These are phyloP conservation scores for Priceomyces castillae DNA, from an alignment of 805 yeast genomes.

Conservation along the genomic window DNA sequence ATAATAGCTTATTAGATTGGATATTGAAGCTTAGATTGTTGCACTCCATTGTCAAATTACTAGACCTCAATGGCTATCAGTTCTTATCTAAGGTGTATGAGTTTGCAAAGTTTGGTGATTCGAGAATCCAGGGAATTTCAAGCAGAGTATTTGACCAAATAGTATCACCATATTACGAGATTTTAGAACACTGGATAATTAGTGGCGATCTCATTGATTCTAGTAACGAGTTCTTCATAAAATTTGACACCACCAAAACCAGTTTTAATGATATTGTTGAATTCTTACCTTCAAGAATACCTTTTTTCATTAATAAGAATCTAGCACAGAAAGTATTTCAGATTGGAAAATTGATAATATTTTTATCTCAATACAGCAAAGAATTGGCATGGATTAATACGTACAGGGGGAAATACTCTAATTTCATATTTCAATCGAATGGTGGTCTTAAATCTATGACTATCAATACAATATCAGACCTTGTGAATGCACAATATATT, in stretches of 20 bases:
- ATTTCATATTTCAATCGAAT: conserved; percentile 26
- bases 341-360: conserved; percentile 71
- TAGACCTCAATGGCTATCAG: conserved; percentile 44
- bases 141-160: conserved; percentile 42
- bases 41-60: conserved; percentile 38
- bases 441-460: conserved; percentile 33
- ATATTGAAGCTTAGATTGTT: conserved; percentile 59
- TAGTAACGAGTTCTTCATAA: conserved; percentile 61
- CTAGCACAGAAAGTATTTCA: conserved; percentile 50
- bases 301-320: conserved; percentile 41
- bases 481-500: conserved; percentile 42
- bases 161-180: conserved; percentile 57
- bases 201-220: conserved; percentile 60
- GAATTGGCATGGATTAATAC: conserved; percentile 64
- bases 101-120: conserved; percentile 64
- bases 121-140: conserved; percentile 43
- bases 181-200: conserved; percentile 64
- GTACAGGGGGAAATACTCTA: conserved; percentile 34
- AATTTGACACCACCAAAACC: conserved; percentile 25
- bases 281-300: conserved; percentile 36
- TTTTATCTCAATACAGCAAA: conserved; percentile 60
- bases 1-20: conserved; percentile 46
- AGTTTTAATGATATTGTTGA: conserved; percentile 35
- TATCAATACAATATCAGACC: conserved; percentile 32
- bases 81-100: conserved; percentile 53